These are phyloP conservation scores for Mycena haematopus DNA, from an alignment of 768 basidiomycete genomes.

Conservation along the genomic window DNA sequence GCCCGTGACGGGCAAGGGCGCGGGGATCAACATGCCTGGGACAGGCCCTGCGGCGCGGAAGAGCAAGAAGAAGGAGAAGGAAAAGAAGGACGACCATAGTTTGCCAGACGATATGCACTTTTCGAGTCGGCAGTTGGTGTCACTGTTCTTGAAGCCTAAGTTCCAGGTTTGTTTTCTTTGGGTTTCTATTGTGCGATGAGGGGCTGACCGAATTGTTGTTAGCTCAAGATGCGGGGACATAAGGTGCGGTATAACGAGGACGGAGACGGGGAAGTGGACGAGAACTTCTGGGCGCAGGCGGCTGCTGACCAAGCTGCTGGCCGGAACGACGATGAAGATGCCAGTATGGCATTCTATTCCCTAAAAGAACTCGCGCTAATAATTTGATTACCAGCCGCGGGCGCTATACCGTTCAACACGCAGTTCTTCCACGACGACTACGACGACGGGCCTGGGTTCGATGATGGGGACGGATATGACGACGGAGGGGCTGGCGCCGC, in stretches of 20 bases:
- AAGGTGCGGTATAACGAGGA: constrained; percentile 61
- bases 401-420: constrained; percentile 84
- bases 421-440: constrained; percentile 97
- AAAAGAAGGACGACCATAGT: constrained; percentile 75
- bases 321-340: constrained; percentile 64
- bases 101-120: constrained; percentile 99
- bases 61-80: constrained; percentile 52
- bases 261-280: constrained; percentile 89
- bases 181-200: not conserved
- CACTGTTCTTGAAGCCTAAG: constrained; percentile 95
- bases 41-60: constrained; percentile 51
- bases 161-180: constrained; percentile 72
- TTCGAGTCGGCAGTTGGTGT: constrained; percentile 85
- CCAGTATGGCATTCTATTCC: constrained; percentile 51
- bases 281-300: constrained; percentile 96
- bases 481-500: constrained; percentile 50
- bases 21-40: constrained; percentile 71
- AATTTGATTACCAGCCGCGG: constrained; percentile 36
- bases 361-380: constrained; percentile 18
- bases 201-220: constrained; percentile 2
- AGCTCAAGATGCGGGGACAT: constrained; percentile 92
- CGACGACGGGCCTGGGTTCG: constrained; percentile 80
- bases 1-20: constrained; percentile 66
- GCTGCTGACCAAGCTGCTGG: constrained; percentile 82
- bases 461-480: constrained; percentile 54